Evolutionary conservation across 352 stramenopile genomes (phyloP), one percentile per base, ranked within the genome.

Genomic region (Thalassiosira allenii): DNA sequence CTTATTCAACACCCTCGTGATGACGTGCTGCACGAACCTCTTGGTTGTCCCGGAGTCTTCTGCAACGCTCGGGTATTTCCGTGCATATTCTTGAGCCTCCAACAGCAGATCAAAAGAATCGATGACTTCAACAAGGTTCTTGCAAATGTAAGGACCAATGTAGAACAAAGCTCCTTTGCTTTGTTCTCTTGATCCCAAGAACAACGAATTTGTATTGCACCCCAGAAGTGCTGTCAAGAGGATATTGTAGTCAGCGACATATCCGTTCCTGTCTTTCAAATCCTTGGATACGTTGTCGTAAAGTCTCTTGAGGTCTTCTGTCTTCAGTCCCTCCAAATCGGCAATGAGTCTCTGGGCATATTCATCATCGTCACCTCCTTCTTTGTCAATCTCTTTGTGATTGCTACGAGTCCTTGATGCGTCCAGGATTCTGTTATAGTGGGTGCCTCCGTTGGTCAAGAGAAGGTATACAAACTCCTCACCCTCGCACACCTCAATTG

Each of bases 201-300:
- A 40, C 11, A 64, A 20, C 22, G 63, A 17, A 47, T 81, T 81
- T 33, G 56, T 54, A 32, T 81, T 58, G 27, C 40, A 75, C 32
- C 73, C 54, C 23, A 75, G 25, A 20, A 69, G 8, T 0, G 53
- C 64, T 9, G 73, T 70, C 40, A 81, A 23, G 25, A 47, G 17
- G 3, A 44, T 44, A 58, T 75, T 81, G 52, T 59, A 81, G 25
- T 81, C 73, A 34, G 64, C 73, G n/a, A 81, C 54, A 27, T 65
- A 81, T 34, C 73, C 62, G 57, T 81, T 81, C 20, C 40, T 20
- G 11, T 33, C 23, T 27, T 20, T 23, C 20, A 81, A 27, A 54
- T 75, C 53, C 1, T 2, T 4, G 1, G 20, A 61, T 23, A 81
- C 30, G 23, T 3, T 71, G 25, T 69, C 56, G 40, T 81, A 81